Evolutionary conservation across 2,329 filamentous ascomycete species (phyloP).

Genomic region (Nectriaceae sp.): DNA sequence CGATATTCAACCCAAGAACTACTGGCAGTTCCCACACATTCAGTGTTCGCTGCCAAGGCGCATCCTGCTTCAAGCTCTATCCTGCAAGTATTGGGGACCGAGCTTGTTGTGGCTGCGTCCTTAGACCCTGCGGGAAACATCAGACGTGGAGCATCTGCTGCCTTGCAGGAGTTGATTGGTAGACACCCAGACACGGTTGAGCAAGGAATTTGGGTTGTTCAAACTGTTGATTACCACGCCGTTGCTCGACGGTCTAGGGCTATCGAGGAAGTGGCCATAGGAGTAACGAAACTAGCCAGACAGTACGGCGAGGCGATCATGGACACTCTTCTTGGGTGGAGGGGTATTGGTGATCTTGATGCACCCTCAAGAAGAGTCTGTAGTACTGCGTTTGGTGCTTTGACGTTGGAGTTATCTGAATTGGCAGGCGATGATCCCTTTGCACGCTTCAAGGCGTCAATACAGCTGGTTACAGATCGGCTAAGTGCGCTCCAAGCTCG

Average conservation of each 20-base stretch:
- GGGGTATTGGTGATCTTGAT: slow-evolving; percentile 83
- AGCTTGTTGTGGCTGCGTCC: slow-evolving; percentile 79
- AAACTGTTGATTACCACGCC: slow-evolving; percentile 88
- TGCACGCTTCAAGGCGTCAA: slow-evolving; percentile 32
- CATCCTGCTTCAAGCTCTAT: slow-evolving; percentile 48
- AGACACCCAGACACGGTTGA: slow-evolving; percentile 84
- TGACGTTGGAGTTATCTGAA: slow-evolving; percentile 48
- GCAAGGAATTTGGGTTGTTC: slow-evolving; percentile 82
- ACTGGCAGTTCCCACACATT: slow-evolving; percentile 56
- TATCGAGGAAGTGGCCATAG: slow-evolving; percentile 73
- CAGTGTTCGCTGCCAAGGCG: slow-evolving; percentile 43
- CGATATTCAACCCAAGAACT: slow-evolving; percentile 84
- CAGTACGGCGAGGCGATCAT: slow-evolving; percentile 73
- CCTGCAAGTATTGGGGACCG: slow-evolving; percentile 76
- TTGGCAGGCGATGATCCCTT: slow-evolving; percentile 16
- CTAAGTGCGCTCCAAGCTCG: slow-evolving; percentile 49
- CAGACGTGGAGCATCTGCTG: slow-evolving; percentile 86
- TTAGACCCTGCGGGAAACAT: slow-evolving; percentile 94
- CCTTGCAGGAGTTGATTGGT: slow-evolving; percentile 90
- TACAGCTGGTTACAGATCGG: slow-evolving; percentile 45
- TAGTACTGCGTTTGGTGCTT: slow-evolving; percentile 66
- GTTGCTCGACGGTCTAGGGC: slow-evolving; percentile 86
- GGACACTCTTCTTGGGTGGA: slow-evolving; percentile 76
- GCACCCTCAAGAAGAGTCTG: slow-evolving; percentile 71
- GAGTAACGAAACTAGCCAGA: slow-evolving; percentile 65